These are phyloP conservation scores for Zoysia matrella DNA, from an alignment of 202 grass and related monocot genomes.

Conservation along the genomic window DNA sequence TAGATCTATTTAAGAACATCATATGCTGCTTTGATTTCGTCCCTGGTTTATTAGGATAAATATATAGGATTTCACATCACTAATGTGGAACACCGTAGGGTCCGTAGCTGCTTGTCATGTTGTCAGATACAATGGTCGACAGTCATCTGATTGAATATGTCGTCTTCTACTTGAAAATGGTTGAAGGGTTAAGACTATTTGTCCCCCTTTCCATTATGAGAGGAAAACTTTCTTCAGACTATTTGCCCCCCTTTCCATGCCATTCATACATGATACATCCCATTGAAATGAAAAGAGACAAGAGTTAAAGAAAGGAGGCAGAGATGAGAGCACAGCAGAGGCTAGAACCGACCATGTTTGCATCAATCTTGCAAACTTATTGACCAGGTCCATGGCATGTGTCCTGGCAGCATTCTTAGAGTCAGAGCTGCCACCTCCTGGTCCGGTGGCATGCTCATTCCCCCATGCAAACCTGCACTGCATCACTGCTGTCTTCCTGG, in stretches of 20 bases:
- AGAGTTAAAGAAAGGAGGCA: background rate
- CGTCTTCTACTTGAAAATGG: constrained; percentile 20
- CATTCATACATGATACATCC: too few species aligned
- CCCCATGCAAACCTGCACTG: background rate
- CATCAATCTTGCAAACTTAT: background rate
- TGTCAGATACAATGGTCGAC: background rate
- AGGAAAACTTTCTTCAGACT: background rate
- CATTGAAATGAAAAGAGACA: too few species aligned
- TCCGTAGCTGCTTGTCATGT: constrained; percentile 12
- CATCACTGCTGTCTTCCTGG: background rate
- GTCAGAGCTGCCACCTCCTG: background rate
- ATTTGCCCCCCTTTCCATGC: background rate
- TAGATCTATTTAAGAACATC: background rate
- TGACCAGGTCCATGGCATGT: background rate
- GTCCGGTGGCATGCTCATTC: background rate
- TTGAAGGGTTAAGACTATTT: constrained; percentile 12
- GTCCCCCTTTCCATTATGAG: background rate
- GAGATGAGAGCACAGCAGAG: background rate
- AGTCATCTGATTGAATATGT: background rate
- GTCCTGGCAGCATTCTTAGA: background rate
- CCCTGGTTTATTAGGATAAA: constrained; percentile 3
- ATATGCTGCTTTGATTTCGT: constrained; percentile 31
- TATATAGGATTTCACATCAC: constrained; percentile 6
- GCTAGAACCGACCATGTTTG: background rate
- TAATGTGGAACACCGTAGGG: constrained; percentile 23